Conservation (phyloP, 441 rosid genomes). For the Metrosideros polymorpha region DNA sequence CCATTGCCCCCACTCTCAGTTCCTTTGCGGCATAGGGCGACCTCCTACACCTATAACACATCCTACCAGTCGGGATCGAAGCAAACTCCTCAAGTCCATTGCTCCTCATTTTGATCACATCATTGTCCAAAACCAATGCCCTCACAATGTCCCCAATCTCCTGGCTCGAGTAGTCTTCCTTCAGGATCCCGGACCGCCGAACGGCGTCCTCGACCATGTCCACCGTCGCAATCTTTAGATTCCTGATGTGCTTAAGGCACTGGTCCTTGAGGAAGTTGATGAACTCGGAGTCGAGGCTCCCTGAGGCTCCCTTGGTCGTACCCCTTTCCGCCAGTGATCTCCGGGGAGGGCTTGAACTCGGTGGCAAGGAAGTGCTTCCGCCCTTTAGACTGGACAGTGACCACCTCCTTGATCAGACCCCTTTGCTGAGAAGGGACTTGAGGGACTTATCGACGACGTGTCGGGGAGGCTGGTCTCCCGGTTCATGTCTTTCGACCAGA, state of each 20-base stretch:
- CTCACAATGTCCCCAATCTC: constrained; percentile 50
- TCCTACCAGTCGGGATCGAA: constrained; percentile 27
- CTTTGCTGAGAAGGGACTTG: constrained; percentile 30
- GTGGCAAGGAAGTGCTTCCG: constrained; percentile 43
- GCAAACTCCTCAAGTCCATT: constrained; percentile 49
- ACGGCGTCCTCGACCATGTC: constrained; percentile 25
- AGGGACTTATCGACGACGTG: constrained; percentile 24
- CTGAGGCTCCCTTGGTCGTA: constrained; percentile 45
- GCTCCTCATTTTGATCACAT: constrained; percentile 47
- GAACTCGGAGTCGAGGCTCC: constrained; percentile 38
- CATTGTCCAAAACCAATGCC: constrained; percentile 59
- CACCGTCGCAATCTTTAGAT: constrained; percentile 32
- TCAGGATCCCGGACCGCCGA: constrained; percentile 13
- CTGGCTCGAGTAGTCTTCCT: constrained; percentile 19
- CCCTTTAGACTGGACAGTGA: constrained; percentile 45
- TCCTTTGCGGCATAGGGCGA: constrained; percentile 17
- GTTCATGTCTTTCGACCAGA: constrained; percentile 36
- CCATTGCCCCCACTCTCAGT: constrained; percentile 36
- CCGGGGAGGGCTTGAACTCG: constrained; percentile 59
- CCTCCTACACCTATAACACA: constrained; percentile 33
- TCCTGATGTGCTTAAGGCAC: constrained; percentile 25
- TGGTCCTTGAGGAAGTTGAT: constrained; percentile 27
- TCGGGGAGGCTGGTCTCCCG: constrained; percentile 26
- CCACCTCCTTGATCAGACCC: constrained; percentile 55
- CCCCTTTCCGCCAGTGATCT: constrained; percentile 76